Percentiles rank a stretch among this genome's conserved stretches.
Conservation (phyloP, 352 stramenopile genomes). For the Phytophthora melonis region DNA sequence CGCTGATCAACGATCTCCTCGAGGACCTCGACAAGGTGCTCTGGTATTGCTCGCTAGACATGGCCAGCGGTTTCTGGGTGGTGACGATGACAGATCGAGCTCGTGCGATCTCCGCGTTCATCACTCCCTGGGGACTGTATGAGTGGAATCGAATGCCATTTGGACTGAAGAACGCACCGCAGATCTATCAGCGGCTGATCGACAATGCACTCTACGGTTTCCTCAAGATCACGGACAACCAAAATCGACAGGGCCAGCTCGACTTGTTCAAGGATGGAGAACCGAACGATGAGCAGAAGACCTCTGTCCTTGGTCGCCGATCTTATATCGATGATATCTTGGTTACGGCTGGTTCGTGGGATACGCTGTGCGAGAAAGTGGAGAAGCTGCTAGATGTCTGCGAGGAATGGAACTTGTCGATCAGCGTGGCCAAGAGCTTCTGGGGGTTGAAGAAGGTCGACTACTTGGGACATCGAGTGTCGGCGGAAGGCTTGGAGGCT, state of each 20-base stretch:
- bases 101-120: neutral
- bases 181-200: too few species aligned
- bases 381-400: neutral
- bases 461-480: too few species aligned
- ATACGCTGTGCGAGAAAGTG: neutral
- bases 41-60: neutral
- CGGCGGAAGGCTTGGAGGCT: too few species aligned
- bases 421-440: neutral
- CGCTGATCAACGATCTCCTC: neutral
- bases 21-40: neutral
- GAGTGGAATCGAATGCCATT: neutral
- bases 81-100: neutral
- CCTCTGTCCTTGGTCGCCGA: neutral
- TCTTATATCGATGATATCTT: neutral
- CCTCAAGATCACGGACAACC: too few species aligned
- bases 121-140: neutral
- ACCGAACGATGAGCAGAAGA: neutral
- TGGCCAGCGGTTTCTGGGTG: neutral
- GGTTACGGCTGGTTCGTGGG: neutral
- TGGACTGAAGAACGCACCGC: neutral
- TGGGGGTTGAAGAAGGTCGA: neutral
- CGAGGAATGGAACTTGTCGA: neutral
- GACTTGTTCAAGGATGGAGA: neutral
- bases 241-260: too few species aligned
- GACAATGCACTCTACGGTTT: too few species aligned